phyloP scores from a whole-genome alignment of 352 stramenopile species.

The Hyaloperonospora arabidopsidis region DNA sequence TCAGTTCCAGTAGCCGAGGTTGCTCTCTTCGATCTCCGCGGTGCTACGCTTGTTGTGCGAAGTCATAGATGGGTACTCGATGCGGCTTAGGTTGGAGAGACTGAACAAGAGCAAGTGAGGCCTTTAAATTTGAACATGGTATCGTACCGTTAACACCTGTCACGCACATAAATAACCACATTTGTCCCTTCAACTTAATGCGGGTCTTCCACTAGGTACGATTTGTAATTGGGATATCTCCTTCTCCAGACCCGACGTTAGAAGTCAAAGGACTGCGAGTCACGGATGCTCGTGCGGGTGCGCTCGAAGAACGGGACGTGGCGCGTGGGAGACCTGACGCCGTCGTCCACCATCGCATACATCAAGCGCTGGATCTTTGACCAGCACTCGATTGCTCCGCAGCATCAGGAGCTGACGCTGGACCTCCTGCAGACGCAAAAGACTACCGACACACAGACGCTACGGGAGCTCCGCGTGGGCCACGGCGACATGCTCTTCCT shows the following conservation, averaged over 20 bases:
- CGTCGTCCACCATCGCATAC: constrained; percentile 55
- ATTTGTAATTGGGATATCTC: background rate
- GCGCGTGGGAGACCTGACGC: constrained; percentile 60
- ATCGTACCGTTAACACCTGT: no score
- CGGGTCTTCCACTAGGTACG: background rate
- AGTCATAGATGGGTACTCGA: no score
- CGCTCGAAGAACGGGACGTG: constrained; percentile 86
- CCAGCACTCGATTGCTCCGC: constrained; percentile 54
- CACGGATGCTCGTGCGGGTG: constrained; percentile 71
- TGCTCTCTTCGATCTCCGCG: constrained; percentile 13
- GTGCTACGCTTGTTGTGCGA: no score
- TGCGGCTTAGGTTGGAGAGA: no score
- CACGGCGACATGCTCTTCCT: constrained; percentile 81
- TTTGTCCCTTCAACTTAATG: no score
- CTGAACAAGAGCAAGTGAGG: no score
- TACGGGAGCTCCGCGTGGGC: constrained; percentile 46
- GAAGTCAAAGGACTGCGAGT: background rate
- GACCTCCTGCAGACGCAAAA: constrained; percentile 40
- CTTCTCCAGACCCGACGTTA: background rate
- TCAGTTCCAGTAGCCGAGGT: constrained; percentile 38
- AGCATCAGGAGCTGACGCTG: constrained; percentile 44
- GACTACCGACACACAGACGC: constrained; percentile 42
- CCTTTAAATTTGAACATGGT: no score
- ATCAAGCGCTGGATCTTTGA: constrained; percentile 71
- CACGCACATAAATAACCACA: no score